Percentiles rank a stretch among this genome's conserved stretches.
phyloP scores from a whole-genome alignment of 169 alveolate genomes.

The Neospora caninum region DNA sequence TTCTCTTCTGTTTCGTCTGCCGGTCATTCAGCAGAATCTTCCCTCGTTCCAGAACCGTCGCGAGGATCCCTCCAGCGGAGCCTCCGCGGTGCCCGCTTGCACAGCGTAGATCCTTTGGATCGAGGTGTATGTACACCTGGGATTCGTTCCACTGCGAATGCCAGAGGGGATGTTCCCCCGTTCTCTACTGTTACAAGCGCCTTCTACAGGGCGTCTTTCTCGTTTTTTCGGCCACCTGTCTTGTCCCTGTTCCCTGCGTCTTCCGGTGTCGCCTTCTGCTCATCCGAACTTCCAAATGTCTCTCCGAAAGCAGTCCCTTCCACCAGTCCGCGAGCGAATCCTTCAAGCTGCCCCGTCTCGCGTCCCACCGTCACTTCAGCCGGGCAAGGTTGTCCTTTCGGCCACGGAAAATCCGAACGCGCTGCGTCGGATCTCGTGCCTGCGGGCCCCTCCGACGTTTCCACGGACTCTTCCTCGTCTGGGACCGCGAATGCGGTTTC shows the following conservation, averaged over 20 bases:
- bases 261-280: neutral
- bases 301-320: neutral
- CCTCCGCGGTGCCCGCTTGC: neutral
- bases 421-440: neutral
- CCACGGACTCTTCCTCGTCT: neutral
- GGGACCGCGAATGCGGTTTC: too few species aligned
- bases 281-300: neutral
- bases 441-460: neutral
- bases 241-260: neutral
- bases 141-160: neutral
- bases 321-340: neutral
- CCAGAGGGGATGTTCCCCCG: neutral
- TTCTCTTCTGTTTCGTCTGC: neutral
- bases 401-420: neutral
- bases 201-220: neutral
- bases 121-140: neutral
- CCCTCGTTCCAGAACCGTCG: neutral
- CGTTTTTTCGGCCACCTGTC: neutral
- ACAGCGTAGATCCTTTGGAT: neutral
- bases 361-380: neutral
- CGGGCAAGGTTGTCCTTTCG: neutral
- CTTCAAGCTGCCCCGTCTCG: neutral
- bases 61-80: too few species aligned
- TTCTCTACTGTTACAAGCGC: neutral
- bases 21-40: neutral